Conservation (phyloP, 108 stramenopile species). For the Aurantiochytrium sp. region DNA sequence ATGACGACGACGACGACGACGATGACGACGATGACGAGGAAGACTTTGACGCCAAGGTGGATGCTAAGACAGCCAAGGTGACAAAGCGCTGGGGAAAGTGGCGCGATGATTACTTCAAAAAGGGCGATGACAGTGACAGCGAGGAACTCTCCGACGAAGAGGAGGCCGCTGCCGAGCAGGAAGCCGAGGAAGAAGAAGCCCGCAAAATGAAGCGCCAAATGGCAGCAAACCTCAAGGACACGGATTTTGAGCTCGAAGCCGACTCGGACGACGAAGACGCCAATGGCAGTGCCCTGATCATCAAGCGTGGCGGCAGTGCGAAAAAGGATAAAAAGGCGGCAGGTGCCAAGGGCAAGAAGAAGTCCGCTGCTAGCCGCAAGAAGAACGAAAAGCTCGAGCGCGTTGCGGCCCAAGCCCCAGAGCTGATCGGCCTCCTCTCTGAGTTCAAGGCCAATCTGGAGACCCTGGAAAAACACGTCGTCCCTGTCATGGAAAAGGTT, state of each 20-base stretch:
- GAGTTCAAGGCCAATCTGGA: conserved; percentile 29
- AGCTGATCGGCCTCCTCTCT: conserved; percentile 35
- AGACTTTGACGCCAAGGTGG: conserved; percentile 23
- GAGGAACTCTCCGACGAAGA: background rate
- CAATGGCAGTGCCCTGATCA: conserved; percentile 24
- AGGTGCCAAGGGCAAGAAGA: background rate
- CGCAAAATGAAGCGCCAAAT: background rate
- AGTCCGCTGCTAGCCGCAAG: conserved; percentile 28
- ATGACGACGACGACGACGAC: conserved; percentile 28
- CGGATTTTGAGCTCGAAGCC: background rate
- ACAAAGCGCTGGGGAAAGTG: background rate
- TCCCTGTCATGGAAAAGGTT: conserved; percentile 31
- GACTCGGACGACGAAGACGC: background rate
- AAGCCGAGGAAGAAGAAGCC: background rate
- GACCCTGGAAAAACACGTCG: conserved; percentile 34
- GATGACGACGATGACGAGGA: conserved; percentile 37
- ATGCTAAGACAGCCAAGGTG: background rate
- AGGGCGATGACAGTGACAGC: background rate
- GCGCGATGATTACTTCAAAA: background rate
- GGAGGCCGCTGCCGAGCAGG: background rate
- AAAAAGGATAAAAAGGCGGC: background rate
- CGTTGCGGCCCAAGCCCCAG: conserved; percentile 40
- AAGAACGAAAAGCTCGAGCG: conserved; percentile 37
- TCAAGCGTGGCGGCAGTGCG: conserved; percentile 1
- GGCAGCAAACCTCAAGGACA: background rate